Conservation (phyloP, 148 eudicot genomes). For the Amaranthus palmeri region DNA sequence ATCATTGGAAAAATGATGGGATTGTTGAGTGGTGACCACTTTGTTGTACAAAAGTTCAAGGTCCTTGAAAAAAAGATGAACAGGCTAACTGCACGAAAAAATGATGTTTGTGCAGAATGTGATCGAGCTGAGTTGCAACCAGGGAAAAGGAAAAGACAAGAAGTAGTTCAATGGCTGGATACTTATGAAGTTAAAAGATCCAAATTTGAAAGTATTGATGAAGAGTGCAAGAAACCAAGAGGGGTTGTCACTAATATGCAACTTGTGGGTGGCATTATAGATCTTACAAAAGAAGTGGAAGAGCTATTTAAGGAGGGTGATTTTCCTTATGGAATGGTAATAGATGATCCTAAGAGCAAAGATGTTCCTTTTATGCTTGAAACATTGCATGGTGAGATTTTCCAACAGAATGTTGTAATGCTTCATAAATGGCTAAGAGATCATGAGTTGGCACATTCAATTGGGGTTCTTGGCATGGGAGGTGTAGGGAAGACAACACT, state of each 20-base stretch:
- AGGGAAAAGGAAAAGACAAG: slow-evolving; percentile 4
- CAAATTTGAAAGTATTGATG: slow-evolving; percentile 1
- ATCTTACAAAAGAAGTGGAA: background rate
- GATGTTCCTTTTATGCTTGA: background rate
- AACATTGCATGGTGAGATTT: background rate
- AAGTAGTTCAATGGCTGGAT: slow-evolving; percentile 3
- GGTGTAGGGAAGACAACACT: slow-evolving; percentile 26
- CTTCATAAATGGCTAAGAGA: background rate
- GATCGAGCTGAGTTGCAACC: slow-evolving; percentile 14
- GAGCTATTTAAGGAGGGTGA: slow-evolving; percentile 2
- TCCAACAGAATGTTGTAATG: background rate
- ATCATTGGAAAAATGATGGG: too few species aligned
- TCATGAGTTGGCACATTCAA: background rate
- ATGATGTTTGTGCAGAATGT: slow-evolving; percentile 7
- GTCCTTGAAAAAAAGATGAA: background rate
- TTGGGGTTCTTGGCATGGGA: slow-evolving; percentile 23
- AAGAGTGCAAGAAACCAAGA: background rate
- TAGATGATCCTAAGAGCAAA: background rate
- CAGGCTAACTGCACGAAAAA: slow-evolving; percentile 3
- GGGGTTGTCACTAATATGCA: background rate
- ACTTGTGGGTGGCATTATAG: background rate
- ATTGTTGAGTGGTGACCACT: too few species aligned
- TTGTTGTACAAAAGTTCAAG: background rate
- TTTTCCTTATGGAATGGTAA: background rate
- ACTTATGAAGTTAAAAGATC: background rate